Conservation (phyloP, 202 grass and related monocot species). For the Hordeum pubiflorum region DNA sequence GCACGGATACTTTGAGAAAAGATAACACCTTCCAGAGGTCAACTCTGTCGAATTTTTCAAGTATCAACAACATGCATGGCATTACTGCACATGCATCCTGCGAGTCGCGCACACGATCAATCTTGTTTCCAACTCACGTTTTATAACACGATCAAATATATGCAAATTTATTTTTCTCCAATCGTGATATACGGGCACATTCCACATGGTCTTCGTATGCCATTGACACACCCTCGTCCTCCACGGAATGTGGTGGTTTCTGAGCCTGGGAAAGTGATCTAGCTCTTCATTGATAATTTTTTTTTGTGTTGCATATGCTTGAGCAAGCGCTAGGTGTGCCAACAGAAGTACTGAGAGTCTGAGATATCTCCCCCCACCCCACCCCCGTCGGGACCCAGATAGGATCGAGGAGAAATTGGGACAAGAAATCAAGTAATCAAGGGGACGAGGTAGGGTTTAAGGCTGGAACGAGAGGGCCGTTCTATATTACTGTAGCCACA, state of each 20-base stretch:
- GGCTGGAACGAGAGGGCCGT: no score
- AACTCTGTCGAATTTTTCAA: not conserved
- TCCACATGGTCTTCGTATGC: not conserved
- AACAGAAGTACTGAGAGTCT: no score
- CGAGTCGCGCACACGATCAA: conserved; percentile 27
- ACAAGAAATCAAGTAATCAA: no score
- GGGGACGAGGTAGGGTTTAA: no score
- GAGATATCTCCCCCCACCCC: no score
- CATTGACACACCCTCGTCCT: no score
- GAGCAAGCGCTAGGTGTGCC: not conserved
- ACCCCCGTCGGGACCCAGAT: no score
- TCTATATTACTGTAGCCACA: no score
- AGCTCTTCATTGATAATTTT: not conserved
- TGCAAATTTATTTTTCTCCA: not conserved
- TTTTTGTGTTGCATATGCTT: not conserved
- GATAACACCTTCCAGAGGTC: not conserved
- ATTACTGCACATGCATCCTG: conserved; percentile 23
- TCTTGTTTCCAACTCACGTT: not conserved
- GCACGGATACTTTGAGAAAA: no score
- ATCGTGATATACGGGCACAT: not conserved
- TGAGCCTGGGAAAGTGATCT: not conserved
- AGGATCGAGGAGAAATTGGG: no score
- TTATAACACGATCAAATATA: not conserved
- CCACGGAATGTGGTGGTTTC: not conserved
- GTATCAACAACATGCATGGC: conserved; percentile 26